Evolutionary conservation across 495 filamentous ascomycete genomes (phyloP).

Genomic region (Podospora sp.): DNA sequence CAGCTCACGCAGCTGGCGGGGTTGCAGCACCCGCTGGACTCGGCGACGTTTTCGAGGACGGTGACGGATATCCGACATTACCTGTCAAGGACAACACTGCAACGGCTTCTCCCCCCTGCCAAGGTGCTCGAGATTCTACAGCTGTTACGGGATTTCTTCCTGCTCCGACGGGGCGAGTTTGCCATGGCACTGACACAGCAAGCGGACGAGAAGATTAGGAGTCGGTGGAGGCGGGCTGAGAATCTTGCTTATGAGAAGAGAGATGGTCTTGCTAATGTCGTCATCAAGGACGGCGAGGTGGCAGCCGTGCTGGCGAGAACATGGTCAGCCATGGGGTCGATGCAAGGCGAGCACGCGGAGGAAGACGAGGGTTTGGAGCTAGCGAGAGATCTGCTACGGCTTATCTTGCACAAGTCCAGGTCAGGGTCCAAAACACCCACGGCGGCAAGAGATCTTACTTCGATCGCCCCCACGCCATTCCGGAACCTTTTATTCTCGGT

Average conservation of each 20-base stretch:
- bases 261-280: conserved; percentile 54
- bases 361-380: conserved; percentile 79
- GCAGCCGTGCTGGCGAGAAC: conserved; percentile 70
- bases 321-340: conserved; percentile 73
- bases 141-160: conserved; percentile 81
- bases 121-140: conserved; percentile 76
- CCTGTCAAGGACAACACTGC: conserved; percentile 77
- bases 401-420: conserved; percentile 59
- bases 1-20: conserved; percentile 74
- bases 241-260: conserved; percentile 57
- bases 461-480: conserved; percentile 59
- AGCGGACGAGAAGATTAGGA: conserved; percentile 72
- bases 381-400: conserved; percentile 71
- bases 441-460: conserved; percentile 23
- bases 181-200: conserved; percentile 81
- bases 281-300: conserved; percentile 87
- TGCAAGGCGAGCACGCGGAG: conserved; percentile 70
- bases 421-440: conserved; percentile 33
- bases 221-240: conserved; percentile 56
- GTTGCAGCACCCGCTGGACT: conserved; percentile 71
- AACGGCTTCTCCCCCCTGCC: conserved; percentile 73
- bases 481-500: conserved; percentile 80
- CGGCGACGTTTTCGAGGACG: conserved; percentile 66
- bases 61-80: conserved; percentile 77
- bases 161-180: conserved; percentile 88